A percentile compares a stretch with the other conserved stretches of the same genome.
These are phyloP conservation scores for Podila minutissima DNA, from an alignment of 192 early-diverging fungal genomes.

Conservation along the genomic window DNA sequence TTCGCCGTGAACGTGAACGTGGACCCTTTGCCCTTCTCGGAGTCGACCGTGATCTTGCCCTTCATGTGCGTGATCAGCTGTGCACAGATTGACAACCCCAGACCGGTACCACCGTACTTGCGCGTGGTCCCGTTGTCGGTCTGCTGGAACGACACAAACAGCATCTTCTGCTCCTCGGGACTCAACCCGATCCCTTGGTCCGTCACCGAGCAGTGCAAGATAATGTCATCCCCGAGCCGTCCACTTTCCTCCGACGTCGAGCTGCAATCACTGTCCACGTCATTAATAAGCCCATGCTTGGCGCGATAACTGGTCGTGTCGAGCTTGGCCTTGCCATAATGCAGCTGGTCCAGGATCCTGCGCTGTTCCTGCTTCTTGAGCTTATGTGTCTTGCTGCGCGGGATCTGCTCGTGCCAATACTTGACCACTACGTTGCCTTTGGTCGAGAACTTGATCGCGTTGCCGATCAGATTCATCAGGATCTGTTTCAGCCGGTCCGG, in stretches of 20 bases:
- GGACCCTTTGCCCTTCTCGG: slow-evolving; percentile 50
- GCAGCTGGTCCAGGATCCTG: not conserved
- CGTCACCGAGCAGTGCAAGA: slow-evolving; percentile 31
- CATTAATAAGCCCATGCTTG: slow-evolving; percentile 2
- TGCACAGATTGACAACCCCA: slow-evolving; percentile 60
- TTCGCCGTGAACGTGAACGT: slow-evolving; percentile 50
- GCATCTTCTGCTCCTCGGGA: slow-evolving; percentile 48
- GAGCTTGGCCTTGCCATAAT: not conserved
- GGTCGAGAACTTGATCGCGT: slow-evolving; percentile 72
- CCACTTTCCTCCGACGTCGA: not conserved
- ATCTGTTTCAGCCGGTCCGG: slow-evolving; percentile 75
- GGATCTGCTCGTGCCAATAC: slow-evolving; percentile 30
- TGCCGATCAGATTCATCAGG: slow-evolving; percentile 78
- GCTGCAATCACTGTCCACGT: not conserved
- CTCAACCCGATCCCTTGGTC: slow-evolving; percentile 47
- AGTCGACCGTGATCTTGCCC: slow-evolving; percentile 55
- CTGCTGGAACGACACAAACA: slow-evolving; percentile 49
- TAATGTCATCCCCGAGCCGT: slow-evolving; percentile 18
- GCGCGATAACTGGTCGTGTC: slow-evolving; percentile 2
- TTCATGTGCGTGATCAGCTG: slow-evolving; percentile 55
- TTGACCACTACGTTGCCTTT: slow-evolving; percentile 31
- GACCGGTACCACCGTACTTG: slow-evolving; percentile 57
- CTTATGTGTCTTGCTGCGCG: not conserved
- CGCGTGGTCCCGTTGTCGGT: slow-evolving; percentile 46
- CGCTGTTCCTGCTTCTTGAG: not conserved